A percentile compares a stretch with the other conserved stretches of the same genome.
These are phyloP conservation scores for Vaccinium myrtillus DNA, from an alignment of 148 eudicot species.

Conservation along the genomic window DNA sequence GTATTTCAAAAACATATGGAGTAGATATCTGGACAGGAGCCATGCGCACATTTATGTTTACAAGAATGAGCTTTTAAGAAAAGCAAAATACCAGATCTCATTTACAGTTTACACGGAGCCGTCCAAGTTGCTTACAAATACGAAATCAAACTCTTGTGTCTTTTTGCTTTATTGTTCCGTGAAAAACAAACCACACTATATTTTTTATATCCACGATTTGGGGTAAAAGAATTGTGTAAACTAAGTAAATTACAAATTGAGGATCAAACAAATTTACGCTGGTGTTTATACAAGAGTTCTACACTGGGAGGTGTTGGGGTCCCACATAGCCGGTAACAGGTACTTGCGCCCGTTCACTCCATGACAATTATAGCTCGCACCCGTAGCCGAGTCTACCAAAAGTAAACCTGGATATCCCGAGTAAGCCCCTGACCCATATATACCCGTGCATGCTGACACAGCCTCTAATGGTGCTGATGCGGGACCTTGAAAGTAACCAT, in stretches of 20 bases:
- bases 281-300: background rate
- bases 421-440: constrained; percentile 41
- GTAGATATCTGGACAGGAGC: no score
- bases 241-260: background rate
- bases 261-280: background rate
- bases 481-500: constrained; percentile 42
- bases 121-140: background rate
- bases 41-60: no score
- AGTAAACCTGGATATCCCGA: background rate
- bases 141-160: background rate
- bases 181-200: background rate
- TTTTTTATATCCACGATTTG: background rate
- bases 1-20: no score
- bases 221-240: background rate
- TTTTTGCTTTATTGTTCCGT: background rate
- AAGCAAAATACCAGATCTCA: background rate
- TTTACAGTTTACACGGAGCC: constrained; percentile 7
- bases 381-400: background rate
- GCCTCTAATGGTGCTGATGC: constrained; percentile 40
- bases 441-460: constrained; percentile 39
- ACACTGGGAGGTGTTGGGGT: background rate
- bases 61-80: no score
- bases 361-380: background rate
- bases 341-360: background rate
- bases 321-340: constrained; percentile 2